Conservation (phyloP, 192 early-diverging fungal genomes). For the Cetraspora pellucida region DNA sequence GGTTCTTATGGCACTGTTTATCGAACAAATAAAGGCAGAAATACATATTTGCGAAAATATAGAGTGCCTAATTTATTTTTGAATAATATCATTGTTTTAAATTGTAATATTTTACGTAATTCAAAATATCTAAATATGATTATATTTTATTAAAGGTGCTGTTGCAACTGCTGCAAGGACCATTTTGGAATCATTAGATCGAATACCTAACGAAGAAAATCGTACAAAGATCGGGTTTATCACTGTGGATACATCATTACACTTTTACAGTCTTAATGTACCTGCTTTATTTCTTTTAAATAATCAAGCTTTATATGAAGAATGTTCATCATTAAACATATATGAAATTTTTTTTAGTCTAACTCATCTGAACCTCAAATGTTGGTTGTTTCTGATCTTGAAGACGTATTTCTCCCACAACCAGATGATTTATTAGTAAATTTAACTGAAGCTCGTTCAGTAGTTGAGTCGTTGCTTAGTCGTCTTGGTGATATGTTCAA, state of each 20-base stretch:
- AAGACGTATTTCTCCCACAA: conserved; percentile 86
- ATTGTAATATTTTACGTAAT: too few species aligned
- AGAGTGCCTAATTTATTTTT: too few species aligned
- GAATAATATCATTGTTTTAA: too few species aligned
- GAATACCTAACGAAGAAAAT: conserved; percentile 85
- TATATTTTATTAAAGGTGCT: conserved; percentile 58
- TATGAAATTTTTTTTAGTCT: conserved; percentile 28
- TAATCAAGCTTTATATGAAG: neutral
- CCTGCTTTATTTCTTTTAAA: neutral
- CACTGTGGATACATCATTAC: conserved; percentile 84
- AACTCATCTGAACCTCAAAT: conserved; percentile 85
- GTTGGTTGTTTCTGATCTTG: conserved; percentile 89
- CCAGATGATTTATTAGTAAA: conserved; percentile 90
- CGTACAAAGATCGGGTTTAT: conserved; percentile 89
- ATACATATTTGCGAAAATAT: too few species aligned
- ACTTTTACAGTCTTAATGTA: conserved; percentile 88
- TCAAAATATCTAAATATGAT: neutral
- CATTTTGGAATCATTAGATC: conserved; percentile 80
- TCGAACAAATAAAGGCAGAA: too few species aligned
- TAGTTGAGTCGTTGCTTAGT: conserved; percentile 73
- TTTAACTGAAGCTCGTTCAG: conserved; percentile 76
- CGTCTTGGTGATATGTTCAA: conserved; percentile 84
- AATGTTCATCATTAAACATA: neutral
- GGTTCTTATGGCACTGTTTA: too few species aligned
- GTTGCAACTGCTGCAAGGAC: conserved; percentile 78